These are phyloP conservation scores for Penicillium roqueforti DNA, from an alignment of 495 filamentous ascomycete species.

Conservation along the genomic window DNA sequence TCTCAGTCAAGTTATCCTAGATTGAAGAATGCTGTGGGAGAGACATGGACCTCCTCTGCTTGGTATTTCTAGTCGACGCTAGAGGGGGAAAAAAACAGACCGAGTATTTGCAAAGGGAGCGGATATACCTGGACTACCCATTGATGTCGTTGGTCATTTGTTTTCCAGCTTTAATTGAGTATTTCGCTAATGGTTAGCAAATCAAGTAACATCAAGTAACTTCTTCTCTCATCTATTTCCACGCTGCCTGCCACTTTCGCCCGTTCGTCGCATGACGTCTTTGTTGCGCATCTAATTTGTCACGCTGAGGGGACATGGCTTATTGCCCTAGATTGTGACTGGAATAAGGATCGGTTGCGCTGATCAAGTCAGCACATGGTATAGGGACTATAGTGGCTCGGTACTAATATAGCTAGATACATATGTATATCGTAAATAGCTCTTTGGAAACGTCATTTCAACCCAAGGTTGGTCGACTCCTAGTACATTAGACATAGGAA, in stretches of 20 bases:
- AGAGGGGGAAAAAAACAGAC: constrained; percentile 3
- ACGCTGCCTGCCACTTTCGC: constrained; percentile 62
- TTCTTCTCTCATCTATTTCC: constrained; percentile 62
- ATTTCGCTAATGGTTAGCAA: constrained; percentile 62
- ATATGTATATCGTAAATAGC: no score
- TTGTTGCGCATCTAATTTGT: constrained; percentile 77
- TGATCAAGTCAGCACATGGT: not conserved
- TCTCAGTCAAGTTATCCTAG: constrained; percentile 26
- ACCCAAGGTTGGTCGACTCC: no score
- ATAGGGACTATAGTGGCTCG: no score
- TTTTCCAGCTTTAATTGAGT: constrained; percentile 73
- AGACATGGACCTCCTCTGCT: constrained; percentile 78
- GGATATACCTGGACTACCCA: constrained; percentile 64
- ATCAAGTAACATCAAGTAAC: constrained; percentile 56
- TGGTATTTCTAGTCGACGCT: constrained; percentile 51
- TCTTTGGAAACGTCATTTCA: no score
- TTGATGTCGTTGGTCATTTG: constrained; percentile 77
- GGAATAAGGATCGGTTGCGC: not conserved
- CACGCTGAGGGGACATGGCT: constrained; percentile 63
- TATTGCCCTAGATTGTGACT: no score
- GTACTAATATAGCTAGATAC: no score
- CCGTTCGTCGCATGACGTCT: constrained; percentile 67
- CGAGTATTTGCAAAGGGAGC: not conserved
- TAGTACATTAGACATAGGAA: no score
- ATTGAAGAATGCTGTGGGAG: constrained; percentile 84